Base-by-base conservation (phyloP, 192 early-diverging fungal genomes). In the Entomortierella chlamydospora region DNA sequence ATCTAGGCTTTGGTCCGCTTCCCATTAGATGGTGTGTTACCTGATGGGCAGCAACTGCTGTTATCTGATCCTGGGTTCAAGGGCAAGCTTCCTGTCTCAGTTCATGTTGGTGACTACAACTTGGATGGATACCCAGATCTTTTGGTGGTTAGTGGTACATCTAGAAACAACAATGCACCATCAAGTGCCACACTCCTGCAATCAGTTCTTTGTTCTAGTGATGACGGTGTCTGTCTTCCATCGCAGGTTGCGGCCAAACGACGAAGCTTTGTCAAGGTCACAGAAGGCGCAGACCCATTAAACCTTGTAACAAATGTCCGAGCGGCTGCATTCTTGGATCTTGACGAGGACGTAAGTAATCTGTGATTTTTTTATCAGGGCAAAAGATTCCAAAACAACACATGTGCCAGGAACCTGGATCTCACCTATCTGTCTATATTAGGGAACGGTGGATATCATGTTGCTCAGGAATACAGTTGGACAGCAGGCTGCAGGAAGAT, bases 71-170 rank as follows among this genome's bases (percentile, higher is more conserved):
- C 64, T 8, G 84, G 69, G n/a, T 87, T 88, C 67, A 84, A 85
- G 29, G 88, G 89, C 4, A 54, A 59, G 0, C 72, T 84, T 23
- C 90, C 93, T 17, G 86, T 92, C 0, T 67, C 86, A 2, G 63
- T 93, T 22, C 84, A 87, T 65, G 31, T 69, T 57, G 92, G 93
- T 29, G 97, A 98, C 63, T 92, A 92, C 66, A 92, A 97, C 59
- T 85, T 95, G 58, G 97, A 98, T 80, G 96, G 96, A 23, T 97
- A 93, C 73, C 94, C 96, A 0, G 97, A 98, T 81, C 60, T 94
- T n/a, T 76, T 98, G 51, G 85, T 95, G 0, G 76, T 93, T 30
- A 88, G 89, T 22, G 85, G 87, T 4, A 83, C 76, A 34, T 29
- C 58, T 1, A 57, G 63, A n/a, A 78, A 81, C 43, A 67, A 73